Percentiles rank a stretch among this genome's conserved stretches.
These are phyloP conservation scores for Penicillium sp. DNA, from an alignment of 2,329 filamentous ascomycete species.

Conservation along the genomic window DNA sequence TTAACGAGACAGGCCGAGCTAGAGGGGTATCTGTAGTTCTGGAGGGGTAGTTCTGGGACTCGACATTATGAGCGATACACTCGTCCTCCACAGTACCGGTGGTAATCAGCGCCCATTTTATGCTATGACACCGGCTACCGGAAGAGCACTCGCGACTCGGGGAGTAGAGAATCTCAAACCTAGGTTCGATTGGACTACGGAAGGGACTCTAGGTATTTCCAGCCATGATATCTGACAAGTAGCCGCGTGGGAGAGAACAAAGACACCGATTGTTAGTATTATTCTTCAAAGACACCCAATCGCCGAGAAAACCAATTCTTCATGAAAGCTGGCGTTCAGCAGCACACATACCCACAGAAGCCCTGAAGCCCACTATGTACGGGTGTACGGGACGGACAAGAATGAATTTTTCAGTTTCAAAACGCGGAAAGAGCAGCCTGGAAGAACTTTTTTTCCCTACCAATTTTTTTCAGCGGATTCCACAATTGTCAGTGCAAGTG, in stretches of 20 bases:
- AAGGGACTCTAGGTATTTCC: background rate
- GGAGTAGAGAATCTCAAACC: background rate
- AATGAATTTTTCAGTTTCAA: slow-evolving; percentile 10
- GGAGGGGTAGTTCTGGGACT: background rate
- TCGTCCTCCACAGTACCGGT: background rate
- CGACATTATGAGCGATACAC: background rate
- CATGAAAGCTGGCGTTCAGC: background rate
- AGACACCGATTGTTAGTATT: background rate
- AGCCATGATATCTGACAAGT: background rate
- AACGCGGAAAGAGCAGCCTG: slow-evolving; percentile 15
- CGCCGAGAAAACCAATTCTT: background rate
- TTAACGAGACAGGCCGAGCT: background rate
- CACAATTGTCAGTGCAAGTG: slow-evolving; percentile 18
- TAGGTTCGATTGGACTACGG: background rate
- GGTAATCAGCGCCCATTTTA: background rate
- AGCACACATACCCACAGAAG: slow-evolving; percentile 33
- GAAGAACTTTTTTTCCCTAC: slow-evolving; percentile 22
- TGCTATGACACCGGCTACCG: background rate
- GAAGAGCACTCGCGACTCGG: background rate
- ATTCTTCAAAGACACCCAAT: background rate
- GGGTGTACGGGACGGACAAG: slow-evolving; percentile 28
- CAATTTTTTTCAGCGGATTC: slow-evolving; percentile 28
- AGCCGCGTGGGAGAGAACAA: background rate
- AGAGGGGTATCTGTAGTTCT: background rate
- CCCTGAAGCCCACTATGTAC: slow-evolving; percentile 30